These are phyloP conservation scores for Kodamaea kaohsiungensis DNA, from an alignment of 805 yeast genomes.

Conservation along the genomic window DNA sequence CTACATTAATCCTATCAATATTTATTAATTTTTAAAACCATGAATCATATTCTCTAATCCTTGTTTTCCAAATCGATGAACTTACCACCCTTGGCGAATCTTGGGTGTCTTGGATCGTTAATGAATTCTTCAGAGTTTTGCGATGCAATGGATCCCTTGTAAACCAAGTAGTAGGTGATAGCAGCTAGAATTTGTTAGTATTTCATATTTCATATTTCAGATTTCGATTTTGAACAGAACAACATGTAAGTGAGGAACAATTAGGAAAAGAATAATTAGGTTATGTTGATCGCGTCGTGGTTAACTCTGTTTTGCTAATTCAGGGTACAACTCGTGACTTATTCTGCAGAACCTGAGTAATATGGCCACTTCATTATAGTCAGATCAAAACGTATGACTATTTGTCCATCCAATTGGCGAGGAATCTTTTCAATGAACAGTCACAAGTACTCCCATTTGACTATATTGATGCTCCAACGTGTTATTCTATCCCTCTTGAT, in stretches of 20 bases:
- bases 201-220: neutral
- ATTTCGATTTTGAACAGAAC: neutral
- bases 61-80: constrained; percentile 33
- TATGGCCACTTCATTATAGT: too few species aligned
- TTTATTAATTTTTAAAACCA: constrained; percentile 1
- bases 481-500: neutral
- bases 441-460: neutral
- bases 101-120: constrained; percentile 96
- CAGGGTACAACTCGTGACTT: too few species aligned
- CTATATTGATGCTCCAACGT: neutral
- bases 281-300: too few species aligned
- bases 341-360: neutral
- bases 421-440: neutral
- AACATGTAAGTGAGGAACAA: too few species aligned
- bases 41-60: constrained; percentile 14
- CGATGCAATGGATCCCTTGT: constrained; percentile 68
- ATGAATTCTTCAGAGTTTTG: constrained; percentile 76
- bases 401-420: too few species aligned
- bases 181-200: constrained; percentile 43
- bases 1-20: neutral
- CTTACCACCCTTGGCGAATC: constrained; percentile 60
- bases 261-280: too few species aligned
- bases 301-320: too few species aligned
- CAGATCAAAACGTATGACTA: neutral
- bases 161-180: constrained; percentile 67